phyloP scores from a whole-genome alignment of 2,329 filamentous ascomycete species.

The Arthrobotrys entomopaga region DNA sequence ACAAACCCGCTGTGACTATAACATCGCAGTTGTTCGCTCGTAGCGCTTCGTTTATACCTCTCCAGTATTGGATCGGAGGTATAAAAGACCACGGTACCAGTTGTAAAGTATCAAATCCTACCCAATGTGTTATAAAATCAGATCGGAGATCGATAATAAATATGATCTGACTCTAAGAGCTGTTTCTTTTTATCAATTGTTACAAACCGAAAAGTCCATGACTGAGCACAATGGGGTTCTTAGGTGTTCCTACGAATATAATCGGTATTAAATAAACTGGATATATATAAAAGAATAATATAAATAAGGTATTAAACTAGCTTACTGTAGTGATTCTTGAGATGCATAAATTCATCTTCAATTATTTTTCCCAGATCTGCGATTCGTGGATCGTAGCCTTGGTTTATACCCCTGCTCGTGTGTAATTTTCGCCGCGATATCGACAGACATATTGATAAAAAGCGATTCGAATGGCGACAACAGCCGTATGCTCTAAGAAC shows the following conservation, averaged over 20 bases:
- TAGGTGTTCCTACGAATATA: constrained; percentile 64
- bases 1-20: constrained; percentile 66
- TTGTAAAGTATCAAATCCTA: constrained; percentile 51
- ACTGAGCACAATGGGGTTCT: constrained; percentile 72
- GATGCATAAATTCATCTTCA: constrained; percentile 48
- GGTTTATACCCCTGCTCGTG: neutral
- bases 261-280: neutral
- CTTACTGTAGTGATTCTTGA: constrained; percentile 50
- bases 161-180: neutral
- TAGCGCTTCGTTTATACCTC: constrained; percentile 71
- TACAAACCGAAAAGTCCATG: constrained; percentile 73
- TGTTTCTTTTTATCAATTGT: neutral
- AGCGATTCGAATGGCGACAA: neutral
- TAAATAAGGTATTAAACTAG: neutral
- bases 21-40: constrained; percentile 68
- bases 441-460: neutral
- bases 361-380: constrained; percentile 45
- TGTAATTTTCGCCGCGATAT: constrained; percentile 11
- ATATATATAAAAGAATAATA: neutral
- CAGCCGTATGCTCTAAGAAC: neutral
- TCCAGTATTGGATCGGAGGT: constrained; percentile 67
- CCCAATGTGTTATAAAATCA: constrained; percentile 62
- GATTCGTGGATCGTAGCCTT: constrained; percentile 48
- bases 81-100: constrained; percentile 40
- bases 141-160: neutral